Evolutionary conservation across 176 grass and related monocot genomes (phyloP), one percentile per base, ranked within the genome.

Genomic region (Leersia perrieri): DNA sequence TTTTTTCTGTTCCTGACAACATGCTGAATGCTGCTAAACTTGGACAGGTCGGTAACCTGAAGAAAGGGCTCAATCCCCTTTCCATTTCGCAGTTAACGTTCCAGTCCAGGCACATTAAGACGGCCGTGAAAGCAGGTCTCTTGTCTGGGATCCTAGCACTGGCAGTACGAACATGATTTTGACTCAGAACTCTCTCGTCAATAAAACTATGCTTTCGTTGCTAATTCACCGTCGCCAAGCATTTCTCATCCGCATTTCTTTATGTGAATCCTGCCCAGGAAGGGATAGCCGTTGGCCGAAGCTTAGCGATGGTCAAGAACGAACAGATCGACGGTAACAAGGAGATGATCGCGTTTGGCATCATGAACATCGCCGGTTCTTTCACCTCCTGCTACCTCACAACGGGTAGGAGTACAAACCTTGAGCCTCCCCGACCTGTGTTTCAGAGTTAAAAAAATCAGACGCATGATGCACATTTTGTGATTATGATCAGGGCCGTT

Each of bases 271-370:
- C 18, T 23, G 84, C 30, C 66, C 86, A 98, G 96, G 92, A 99
- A 91, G 96, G 96, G 35, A 95, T 99, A 72, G 96, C 96, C 12
- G 96, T 95, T 2, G 96, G 92, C 2, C 86, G 96, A 61, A 99
- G 96, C 75, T 70, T 99, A 71, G 96, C 90, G 23, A 34, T 95
- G 87, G 61, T 99, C 39, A 99, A 99, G 79, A 88, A 95, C 73
- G 96, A 99, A 69, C 96, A 99, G 76, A 92, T 89, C 55, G 96
- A 99, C 63, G 96, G 96, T 4, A 99, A 99, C 70, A 99, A 99
- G 81, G 96, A 99, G 88, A 99, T 99, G 96, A 88, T 99, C 57
- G 92, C 96, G 33, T 99, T 86, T 40, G 96, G 96, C 70, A 81
- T 93, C 63, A 99, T 99, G 96, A 99, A 99, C 81, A 91, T 99